These are phyloP conservation scores for Prunus fruticosa DNA, from an alignment of 306 rosid genomes.

Conservation along the genomic window DNA sequence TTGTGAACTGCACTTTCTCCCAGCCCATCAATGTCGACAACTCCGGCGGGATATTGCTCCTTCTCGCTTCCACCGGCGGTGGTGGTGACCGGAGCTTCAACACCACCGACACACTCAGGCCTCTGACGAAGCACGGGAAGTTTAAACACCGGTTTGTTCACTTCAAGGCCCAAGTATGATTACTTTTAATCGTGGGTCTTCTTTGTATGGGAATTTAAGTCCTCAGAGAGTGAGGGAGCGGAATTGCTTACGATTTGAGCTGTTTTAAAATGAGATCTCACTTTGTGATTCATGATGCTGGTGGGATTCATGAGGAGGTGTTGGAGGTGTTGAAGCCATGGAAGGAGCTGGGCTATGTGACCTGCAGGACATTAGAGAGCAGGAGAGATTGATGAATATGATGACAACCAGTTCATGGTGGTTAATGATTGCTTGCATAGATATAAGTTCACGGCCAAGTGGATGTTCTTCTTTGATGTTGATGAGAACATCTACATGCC, in stretches of 20 bases:
- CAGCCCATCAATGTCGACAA: slow-evolving; percentile 51
- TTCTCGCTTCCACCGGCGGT: slow-evolving; percentile 67
- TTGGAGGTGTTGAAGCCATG: slow-evolving; percentile 74
- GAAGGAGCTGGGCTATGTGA: slow-evolving; percentile 91
- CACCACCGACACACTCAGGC: slow-evolving; percentile 59
- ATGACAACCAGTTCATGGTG: slow-evolving; percentile 95
- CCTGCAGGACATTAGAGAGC: slow-evolving; percentile 82
- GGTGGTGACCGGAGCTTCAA: slow-evolving; percentile 66
- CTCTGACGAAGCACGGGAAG: slow-evolving; percentile 39
- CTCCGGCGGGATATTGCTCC: slow-evolving; percentile 67
- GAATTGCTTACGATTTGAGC: slow-evolving; percentile 82
- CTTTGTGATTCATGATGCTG: slow-evolving; percentile 86
- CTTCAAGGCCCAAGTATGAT: slow-evolving; percentile 64
- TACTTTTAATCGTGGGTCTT: slow-evolving; percentile 82
- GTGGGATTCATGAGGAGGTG: slow-evolving; percentile 83
- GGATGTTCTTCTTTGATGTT: slow-evolving; percentile 98
- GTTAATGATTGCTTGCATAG: slow-evolving; percentile 91
- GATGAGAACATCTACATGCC: slow-evolving; percentile 87
- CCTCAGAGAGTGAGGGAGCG: slow-evolving; percentile 84
- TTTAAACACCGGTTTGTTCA: slow-evolving; percentile 36
- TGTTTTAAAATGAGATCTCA: slow-evolving; percentile 89
- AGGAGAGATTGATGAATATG: slow-evolving; percentile 92
- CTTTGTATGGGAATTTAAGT: slow-evolving; percentile 71
- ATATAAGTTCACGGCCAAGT: slow-evolving; percentile 73
- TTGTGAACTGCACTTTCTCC: slow-evolving; percentile 84